Evolutionary conservation across 2,329 filamentous ascomycete genomes (phyloP).

Genomic region (Pezizomycotina sp.): DNA sequence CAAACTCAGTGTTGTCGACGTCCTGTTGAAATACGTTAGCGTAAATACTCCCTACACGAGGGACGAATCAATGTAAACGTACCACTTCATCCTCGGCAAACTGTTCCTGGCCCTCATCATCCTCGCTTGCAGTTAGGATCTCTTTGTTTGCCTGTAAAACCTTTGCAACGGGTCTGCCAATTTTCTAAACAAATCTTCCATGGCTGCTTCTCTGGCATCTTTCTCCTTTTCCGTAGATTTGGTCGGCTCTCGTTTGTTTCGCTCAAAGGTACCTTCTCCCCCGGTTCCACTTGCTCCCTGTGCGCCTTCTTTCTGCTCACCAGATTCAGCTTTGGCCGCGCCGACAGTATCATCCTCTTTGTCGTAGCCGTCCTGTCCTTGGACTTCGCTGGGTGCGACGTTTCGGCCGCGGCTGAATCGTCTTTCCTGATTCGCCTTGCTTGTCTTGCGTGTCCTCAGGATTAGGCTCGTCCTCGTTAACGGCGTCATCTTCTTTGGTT

Average conservation of each 20-base stretch:
- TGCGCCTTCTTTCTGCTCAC: conserved; percentile 19
- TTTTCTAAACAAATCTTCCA: conserved; percentile 71
- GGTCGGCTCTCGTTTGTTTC: too few relatives aligned
- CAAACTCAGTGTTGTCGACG: conserved; percentile 72
- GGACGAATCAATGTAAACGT: conserved; percentile 25
- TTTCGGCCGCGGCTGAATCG: conserved; percentile 41
- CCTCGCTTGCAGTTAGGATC: conserved; percentile 47
- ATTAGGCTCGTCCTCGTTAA: conserved; percentile 29
- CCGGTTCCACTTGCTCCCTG: conserved; percentile 33
- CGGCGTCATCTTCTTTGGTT: conserved; percentile 38
- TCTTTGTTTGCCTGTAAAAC: conserved; percentile 80
- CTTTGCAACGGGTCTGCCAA: conserved; percentile 81
- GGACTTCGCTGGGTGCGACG: conserved; percentile 45
- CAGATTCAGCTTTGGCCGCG: conserved; percentile 27
- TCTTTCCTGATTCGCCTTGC: conserved; percentile 29
- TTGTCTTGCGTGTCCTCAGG: conserved; percentile 25
- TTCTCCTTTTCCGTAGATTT: conserved; percentile 28
- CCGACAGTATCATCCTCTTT: conserved; percentile 41
- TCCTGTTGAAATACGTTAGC: conserved; percentile 31
- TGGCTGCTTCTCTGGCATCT: conserved; percentile 30
- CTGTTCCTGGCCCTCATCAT: conserved; percentile 39
- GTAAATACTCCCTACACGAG: too few relatives aligned
- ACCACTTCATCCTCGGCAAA: conserved; percentile 28
- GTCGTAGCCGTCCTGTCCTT: conserved; percentile 48
- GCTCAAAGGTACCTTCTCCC: conserved; percentile 27